These are phyloP conservation scores for Phytophthora parvispora DNA, from an alignment of 352 stramenopile genomes.

Conservation along the genomic window DNA sequence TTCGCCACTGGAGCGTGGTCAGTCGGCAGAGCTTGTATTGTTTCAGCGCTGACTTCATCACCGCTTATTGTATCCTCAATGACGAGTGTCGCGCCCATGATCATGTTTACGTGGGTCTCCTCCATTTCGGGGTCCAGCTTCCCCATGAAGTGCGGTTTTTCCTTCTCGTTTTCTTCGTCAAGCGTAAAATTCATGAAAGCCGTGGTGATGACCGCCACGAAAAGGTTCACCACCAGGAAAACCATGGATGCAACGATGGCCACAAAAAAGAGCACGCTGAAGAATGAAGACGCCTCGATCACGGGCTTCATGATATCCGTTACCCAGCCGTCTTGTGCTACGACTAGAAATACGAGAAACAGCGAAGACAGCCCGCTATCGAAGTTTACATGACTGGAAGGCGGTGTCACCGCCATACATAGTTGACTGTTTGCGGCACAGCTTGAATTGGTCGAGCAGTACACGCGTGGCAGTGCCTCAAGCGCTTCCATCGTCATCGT, in stretches of 20 bases:
- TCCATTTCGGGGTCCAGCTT: slow-evolving; percentile 70
- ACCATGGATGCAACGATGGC: slow-evolving; percentile 82
- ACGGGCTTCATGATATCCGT: slow-evolving; percentile 84
- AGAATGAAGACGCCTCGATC: slow-evolving; percentile 65
- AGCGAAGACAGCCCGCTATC: slow-evolving; percentile 74
- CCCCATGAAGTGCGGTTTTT: slow-evolving; percentile 53
- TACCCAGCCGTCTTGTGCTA: slow-evolving; percentile 84
- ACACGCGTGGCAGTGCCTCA: slow-evolving; percentile 57
- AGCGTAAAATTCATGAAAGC: slow-evolving; percentile 88
- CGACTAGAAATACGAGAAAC: slow-evolving; percentile 85
- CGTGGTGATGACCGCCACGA: slow-evolving; percentile 87
- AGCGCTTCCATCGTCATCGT: slow-evolving; percentile 28
- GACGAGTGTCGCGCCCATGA: slow-evolving; percentile 84
- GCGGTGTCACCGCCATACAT: slow-evolving; percentile 41
- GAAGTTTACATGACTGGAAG: slow-evolving; percentile 75
- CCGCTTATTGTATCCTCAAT: slow-evolving; percentile 55
- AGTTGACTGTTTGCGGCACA: slow-evolving; percentile 48
- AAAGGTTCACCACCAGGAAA: slow-evolving; percentile 87
- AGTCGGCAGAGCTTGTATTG: background rate
- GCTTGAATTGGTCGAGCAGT: slow-evolving; percentile 55
- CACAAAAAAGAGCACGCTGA: slow-evolving; percentile 75
- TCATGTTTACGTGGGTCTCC: slow-evolving; percentile 82
- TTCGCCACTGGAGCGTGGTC: background rate
- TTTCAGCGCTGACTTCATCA: slow-evolving; percentile 6
- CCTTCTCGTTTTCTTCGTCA: slow-evolving; percentile 49